These are phyloP conservation scores for Penicillium sp. DNA, from an alignment of 2,329 filamentous ascomycete species.

Conservation along the genomic window DNA sequence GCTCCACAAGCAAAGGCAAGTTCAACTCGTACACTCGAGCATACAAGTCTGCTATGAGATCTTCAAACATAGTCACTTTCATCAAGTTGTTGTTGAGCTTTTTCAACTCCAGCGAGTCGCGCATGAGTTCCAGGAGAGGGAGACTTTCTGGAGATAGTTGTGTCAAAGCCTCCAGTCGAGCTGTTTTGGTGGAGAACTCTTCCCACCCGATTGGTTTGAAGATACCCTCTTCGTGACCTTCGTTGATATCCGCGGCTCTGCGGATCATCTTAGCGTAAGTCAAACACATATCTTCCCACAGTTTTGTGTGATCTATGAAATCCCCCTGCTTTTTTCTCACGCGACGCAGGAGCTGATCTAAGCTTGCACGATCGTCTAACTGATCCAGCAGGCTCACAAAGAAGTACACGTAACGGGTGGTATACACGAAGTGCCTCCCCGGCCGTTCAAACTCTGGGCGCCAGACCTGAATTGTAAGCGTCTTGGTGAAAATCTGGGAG, in stretches of 20 bases:
- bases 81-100: constrained; percentile 84
- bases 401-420: constrained; percentile 80
- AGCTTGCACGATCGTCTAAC: constrained; percentile 71
- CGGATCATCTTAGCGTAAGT: constrained; percentile 64
- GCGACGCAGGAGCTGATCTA: constrained; percentile 77
- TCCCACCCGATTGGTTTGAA: constrained; percentile 68
- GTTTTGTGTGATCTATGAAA: constrained; percentile 63
- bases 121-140: constrained; percentile 63
- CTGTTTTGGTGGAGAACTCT: constrained; percentile 64
- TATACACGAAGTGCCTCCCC: constrained; percentile 90
- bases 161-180: constrained; percentile 63
- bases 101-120: constrained; percentile 70
- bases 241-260: constrained; percentile 57
- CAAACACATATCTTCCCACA: constrained; percentile 65
- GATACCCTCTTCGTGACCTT: constrained; percentile 65
- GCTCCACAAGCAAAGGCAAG: constrained; percentile 44
- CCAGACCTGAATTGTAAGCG: constrained; percentile 93
- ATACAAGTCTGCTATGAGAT: constrained; percentile 91
- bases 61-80: constrained; percentile 84
- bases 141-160: constrained; percentile 52
- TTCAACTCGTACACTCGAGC: constrained; percentile 57
- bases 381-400: constrained; percentile 75
- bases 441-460: constrained; percentile 84
- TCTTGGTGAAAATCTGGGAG: constrained; percentile 89
- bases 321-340: constrained; percentile 82